Base-by-base conservation (phyloP, 2,329 filamentous ascomycete genomes). In the Clonostachys chloroleuca region DNA sequence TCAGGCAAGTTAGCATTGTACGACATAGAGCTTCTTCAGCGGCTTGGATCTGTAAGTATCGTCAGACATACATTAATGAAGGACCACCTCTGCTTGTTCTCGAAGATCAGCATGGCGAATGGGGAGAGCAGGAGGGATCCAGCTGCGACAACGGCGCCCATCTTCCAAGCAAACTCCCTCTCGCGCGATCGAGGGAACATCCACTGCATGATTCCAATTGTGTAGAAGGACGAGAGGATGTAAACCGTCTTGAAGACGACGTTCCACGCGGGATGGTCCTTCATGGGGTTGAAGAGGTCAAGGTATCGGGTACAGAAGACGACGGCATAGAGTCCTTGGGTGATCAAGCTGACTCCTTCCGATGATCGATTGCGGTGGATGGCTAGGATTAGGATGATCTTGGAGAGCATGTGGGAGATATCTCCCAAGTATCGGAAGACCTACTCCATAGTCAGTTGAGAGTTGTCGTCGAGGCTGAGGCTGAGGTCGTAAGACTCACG, bases 261-360 rank as follows among this genome's bases (percentile, higher is more conserved):
- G 67, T 94, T 92, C 82, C 87, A 94, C 50, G 57, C 54, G 24
- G 65, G 69, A 10, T 59, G 43, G 20, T 13, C 62, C 58, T 80
- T 76, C 8, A 53, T 59, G 18, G 35, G 14, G 40, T 46, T 42
- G 63, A 95, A 89, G 54, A 96, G 73, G 63, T 96, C 89, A 53
- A 92, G 80, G 68, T 97, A 97, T 51, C 92, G 83, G 5, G 89
- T 85, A 59, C 84, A 75, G 70, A 96, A 97, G 49, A 97, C 92
- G 52, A 86, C 65, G 47, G 86, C 83, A 70, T 97, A 97, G 54
- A 96, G 83, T 47, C 84, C 78, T 68, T 97, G 92, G 2, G 88
- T 96, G 59, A 97, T 89, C 61, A 96, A 83, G 20, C 91, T 96
- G 51, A 96, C 87, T 50, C 92, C 90, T 75, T 96, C 91, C 43